Conservation (phyloP, 768 basidiomycete species). For the Serpula lacrymans region DNA sequence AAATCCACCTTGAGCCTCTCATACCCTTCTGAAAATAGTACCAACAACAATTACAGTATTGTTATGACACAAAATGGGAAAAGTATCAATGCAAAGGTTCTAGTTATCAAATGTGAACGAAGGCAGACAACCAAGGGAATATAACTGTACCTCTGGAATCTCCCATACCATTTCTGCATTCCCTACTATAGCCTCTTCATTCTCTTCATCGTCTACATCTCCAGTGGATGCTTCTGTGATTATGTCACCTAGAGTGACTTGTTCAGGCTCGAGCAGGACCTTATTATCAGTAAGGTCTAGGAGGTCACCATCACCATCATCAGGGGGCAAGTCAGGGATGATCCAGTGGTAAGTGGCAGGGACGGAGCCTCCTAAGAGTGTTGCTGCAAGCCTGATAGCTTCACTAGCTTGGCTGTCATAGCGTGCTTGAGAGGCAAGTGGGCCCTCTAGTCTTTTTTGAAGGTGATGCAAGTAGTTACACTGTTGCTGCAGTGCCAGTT, state of each 20-base stretch:
- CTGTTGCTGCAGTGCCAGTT: not conserved
- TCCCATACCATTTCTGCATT: conserved; percentile 1
- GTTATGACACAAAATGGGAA: not conserved
- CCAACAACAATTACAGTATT: not conserved
- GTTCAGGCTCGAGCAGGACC: not conserved
- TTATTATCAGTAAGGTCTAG: not conserved
- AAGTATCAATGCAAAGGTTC: not conserved
- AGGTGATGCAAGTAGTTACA: conserved; percentile 12
- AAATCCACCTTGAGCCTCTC: not conserved
- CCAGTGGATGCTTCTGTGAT: too few species aligned
- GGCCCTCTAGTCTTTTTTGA: conserved; percentile 15
- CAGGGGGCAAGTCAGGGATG: not conserved
- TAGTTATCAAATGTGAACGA: not conserved
- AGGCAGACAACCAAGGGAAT: not conserved
- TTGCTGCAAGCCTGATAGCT: not conserved
- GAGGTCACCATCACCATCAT: not conserved
- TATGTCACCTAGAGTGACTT: conserved; percentile 4
- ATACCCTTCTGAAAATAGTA: not conserved
- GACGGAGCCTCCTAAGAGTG: not conserved
- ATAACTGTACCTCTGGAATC: not conserved
- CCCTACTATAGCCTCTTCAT: not conserved
- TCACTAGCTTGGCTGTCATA: conserved; percentile 9
- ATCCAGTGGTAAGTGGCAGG: conserved; percentile 2
- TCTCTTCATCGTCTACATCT: conserved; percentile 4
- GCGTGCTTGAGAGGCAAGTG: conserved; percentile 6